Evolutionary conservation across 257 asterid genomes (phyloP).

Genomic region (Capsicum chinense): DNA sequence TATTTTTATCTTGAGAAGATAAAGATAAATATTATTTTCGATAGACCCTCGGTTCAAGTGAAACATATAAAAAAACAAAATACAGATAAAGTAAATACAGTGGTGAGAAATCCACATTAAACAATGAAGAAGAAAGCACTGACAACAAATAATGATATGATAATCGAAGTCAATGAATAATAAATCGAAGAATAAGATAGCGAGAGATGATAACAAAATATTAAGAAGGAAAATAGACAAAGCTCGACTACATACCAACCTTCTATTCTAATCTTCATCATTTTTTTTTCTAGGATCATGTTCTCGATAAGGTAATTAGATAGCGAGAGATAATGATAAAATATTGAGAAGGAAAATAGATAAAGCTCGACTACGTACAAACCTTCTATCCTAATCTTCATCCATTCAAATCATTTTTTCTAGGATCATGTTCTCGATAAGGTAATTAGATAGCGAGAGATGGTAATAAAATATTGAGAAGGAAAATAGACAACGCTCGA

Average conservation of each 20-base stretch:
- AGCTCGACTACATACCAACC: neutral
- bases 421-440: no score
- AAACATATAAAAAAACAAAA: neutral
- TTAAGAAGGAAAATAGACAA: neutral
- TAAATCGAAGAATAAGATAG: neutral
- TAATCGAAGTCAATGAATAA: rapidly evolving
- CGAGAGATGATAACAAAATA: neutral
- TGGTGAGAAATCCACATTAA: neutral
- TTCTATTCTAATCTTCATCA: neutral
- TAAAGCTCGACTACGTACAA: no score
- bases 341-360: no score
- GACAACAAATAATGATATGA: neutral
- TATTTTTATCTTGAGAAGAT: neutral
- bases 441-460: no score
- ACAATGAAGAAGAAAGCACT: neutral
- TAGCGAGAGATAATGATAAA: no score
- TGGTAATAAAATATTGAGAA: no score
- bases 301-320: neutral
- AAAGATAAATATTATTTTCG: neutral
- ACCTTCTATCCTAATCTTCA: no score
- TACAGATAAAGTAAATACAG: neutral
- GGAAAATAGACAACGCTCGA: no score
- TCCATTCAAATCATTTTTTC: no score
- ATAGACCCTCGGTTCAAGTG: neutral
- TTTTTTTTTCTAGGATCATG: neutral